A percentile compares a stretch with the other conserved stretches of the same genome.
Evolutionary conservation across 2,329 filamentous ascomycete genomes (phyloP).

Genomic region (Scleromitrula shiraiana): DNA sequence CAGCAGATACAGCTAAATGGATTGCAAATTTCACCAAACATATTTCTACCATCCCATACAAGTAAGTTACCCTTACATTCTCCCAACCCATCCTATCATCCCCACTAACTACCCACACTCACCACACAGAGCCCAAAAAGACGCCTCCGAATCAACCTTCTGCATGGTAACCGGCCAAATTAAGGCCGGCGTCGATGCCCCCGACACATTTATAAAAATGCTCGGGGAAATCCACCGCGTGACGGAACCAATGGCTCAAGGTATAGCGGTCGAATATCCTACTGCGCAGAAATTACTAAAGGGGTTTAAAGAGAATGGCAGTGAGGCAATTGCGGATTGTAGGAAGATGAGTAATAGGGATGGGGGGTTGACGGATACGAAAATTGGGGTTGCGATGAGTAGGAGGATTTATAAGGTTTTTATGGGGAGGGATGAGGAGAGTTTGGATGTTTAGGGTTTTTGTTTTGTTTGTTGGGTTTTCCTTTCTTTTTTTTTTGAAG

Average conservation of each 20-base stretch:
- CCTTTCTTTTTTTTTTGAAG: too few species aligned
- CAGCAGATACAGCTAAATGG: slow-evolving; percentile 63
- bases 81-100: slow-evolving; percentile 21
- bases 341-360: slow-evolving; percentile 49
- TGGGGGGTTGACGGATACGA: slow-evolving; percentile 45
- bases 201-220: slow-evolving; percentile 67
- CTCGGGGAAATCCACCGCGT: slow-evolving; percentile 66
- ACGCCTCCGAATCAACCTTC: slow-evolving; percentile 51
- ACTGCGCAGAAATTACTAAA: slow-evolving; percentile 49
- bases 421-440: slow-evolving; percentile 41
- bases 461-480: too few species aligned
- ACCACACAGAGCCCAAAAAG: slow-evolving; percentile 31
- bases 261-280: slow-evolving; percentile 54
- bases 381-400: slow-evolving; percentile 51
- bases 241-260: slow-evolving; percentile 64
- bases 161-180: slow-evolving; percentile 77
- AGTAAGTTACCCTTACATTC: slow-evolving; percentile 31
- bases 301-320: slow-evolving; percentile 50
- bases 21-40: slow-evolving; percentile 69
- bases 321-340: slow-evolving; percentile 53
- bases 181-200: slow-evolving; percentile 54
- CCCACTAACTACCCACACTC: background rate
- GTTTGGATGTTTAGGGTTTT: slow-evolving; percentile 19
- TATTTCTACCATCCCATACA: slow-evolving; percentile 68
- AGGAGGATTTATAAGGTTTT: slow-evolving; percentile 53